Percentiles rank a stretch among this genome's conserved stretches.
Evolutionary conservation across 1,284 basidiomycete genomes (phyloP).

Genomic region (Austroboletus niveus): DNA sequence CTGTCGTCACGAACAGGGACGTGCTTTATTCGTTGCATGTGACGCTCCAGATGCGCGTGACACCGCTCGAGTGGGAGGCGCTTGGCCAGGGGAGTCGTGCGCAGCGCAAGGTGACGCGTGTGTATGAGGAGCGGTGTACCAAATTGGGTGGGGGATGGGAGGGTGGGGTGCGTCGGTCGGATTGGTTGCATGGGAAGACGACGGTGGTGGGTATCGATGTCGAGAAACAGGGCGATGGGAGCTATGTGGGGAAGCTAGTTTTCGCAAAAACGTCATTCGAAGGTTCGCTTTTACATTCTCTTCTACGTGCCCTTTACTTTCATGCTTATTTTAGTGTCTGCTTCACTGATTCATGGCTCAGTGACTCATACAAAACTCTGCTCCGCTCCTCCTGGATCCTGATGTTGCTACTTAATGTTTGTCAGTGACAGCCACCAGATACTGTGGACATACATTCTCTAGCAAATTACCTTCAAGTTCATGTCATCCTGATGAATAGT

Average conservation of each 20-base stretch:
- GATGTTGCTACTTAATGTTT: no score
- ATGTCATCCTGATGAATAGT: no score
- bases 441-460: no score
- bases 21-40: slow-evolving; percentile 58
- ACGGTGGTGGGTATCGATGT: slow-evolving; percentile 60
- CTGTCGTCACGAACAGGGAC: slow-evolving; percentile 57
- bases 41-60: slow-evolving; percentile 53
- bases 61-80: slow-evolving; percentile 61
- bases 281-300: no score
- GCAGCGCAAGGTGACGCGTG: slow-evolving; percentile 54
- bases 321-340: no score
- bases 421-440: no score
- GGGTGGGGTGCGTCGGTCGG: slow-evolving; percentile 59
- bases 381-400: no score
- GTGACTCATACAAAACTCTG: no score
- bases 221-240: slow-evolving; percentile 43
- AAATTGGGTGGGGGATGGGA: slow-evolving; percentile 66
- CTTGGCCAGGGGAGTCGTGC: slow-evolving; percentile 51
- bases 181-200: slow-evolving; percentile 65
- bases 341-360: no score
- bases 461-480: no score
- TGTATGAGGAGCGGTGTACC: slow-evolving; percentile 61
- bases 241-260: slow-evolving; percentile 46
- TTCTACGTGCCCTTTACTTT: no score
- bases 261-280: slow-evolving; percentile 41